Percentiles rank a stretch among this genome's conserved stretches.
phyloP scores from a whole-genome alignment of 2,329 filamentous ascomycete genomes.

The Aspergillaceae sp. region DNA sequence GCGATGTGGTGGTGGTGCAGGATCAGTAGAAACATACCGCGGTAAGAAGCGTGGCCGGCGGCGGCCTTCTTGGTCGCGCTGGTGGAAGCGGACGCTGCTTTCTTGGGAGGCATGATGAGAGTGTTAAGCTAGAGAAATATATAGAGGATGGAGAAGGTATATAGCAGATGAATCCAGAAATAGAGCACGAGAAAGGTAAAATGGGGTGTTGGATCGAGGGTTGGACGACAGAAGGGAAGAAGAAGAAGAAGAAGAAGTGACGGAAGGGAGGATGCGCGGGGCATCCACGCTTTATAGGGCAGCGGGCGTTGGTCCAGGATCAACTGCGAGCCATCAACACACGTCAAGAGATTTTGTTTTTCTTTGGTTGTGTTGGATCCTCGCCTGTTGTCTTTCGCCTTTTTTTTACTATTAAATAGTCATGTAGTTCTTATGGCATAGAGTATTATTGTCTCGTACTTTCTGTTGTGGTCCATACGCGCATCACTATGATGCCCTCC shows the following conservation, averaged over 20 bases:
- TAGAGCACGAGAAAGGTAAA: background rate
- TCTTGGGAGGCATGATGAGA: constrained; percentile 57
- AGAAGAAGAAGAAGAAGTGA: constrained; percentile 22
- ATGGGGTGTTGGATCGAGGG: background rate
- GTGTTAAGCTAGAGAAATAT: constrained; percentile 6
- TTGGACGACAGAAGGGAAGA: constrained; percentile 8
- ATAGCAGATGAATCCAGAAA: background rate
- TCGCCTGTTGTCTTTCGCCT: constrained; percentile 1
- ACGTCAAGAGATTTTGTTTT: constrained; percentile 12
- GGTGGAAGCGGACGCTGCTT: constrained; percentile 38
- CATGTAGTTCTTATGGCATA: background rate
- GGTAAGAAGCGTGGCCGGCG: constrained; percentile 55
- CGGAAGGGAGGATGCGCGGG: constrained; percentile 32
- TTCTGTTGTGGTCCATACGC: background rate
- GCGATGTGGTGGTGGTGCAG: constrained; percentile 40
- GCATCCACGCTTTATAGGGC: constrained; percentile 37
- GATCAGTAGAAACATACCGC: constrained; percentile 49
- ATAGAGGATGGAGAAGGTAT: constrained; percentile 3
- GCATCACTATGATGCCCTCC: constrained; percentile 5
- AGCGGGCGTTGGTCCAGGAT: constrained; percentile 35
- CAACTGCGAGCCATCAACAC: constrained; percentile 18
- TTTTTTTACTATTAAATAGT: constrained; percentile 1
- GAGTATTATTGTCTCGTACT: background rate
- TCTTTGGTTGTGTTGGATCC: constrained; percentile 1
- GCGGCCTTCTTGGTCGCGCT: constrained; percentile 50